These are phyloP conservation scores for Clonostachys solani DNA, from an alignment of 2,329 filamentous ascomycete species.

Conservation along the genomic window DNA sequence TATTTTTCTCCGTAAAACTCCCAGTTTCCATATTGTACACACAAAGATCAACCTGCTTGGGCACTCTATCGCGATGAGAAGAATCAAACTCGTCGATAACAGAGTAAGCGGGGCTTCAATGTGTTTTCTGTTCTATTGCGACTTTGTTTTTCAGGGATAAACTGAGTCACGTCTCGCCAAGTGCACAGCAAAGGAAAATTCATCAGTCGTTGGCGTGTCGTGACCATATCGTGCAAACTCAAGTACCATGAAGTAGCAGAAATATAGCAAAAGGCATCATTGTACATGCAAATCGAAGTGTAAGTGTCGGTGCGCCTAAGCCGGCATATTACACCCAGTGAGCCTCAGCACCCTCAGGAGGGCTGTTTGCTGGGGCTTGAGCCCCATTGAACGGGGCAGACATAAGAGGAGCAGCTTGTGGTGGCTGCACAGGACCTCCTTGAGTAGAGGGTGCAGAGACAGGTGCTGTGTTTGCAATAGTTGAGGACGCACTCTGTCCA, in stretches of 20 bases:
- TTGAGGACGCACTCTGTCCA: too few species aligned
- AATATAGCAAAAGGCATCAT: conserved; percentile 11
- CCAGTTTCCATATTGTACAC: conserved; percentile 26
- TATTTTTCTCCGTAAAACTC: conserved; percentile 10
- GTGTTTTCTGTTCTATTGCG: too few species aligned
- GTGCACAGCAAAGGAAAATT: conserved; percentile 24
- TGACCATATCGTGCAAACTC: conserved; percentile 24
- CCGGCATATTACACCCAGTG: conserved; percentile 28
- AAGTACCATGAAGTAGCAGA: conserved; percentile 13
- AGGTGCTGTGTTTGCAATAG: not conserved
- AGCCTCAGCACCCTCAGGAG: conserved; percentile 12
- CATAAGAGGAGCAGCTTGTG: too few species aligned
- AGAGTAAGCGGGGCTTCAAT: too few species aligned
- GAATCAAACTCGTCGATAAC: too few species aligned
- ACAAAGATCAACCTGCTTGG: conserved; percentile 10
- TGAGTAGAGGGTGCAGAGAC: not conserved
- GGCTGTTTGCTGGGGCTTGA: conserved; percentile 8
- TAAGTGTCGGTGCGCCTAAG: conserved; percentile 3
- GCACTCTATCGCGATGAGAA: too few species aligned
- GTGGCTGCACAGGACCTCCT: too few species aligned
- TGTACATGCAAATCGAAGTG: conserved; percentile 22
- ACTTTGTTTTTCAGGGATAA: too few species aligned
- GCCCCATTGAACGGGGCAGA: conserved; percentile 11
- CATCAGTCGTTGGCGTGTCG: conserved; percentile 33
- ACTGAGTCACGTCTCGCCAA: too few species aligned